Percentiles rank a stretch among this genome's conserved stretches.
phyloP scores from a whole-genome alignment of 1,284 basidiomycete species.

The Inonotus obliquus region DNA sequence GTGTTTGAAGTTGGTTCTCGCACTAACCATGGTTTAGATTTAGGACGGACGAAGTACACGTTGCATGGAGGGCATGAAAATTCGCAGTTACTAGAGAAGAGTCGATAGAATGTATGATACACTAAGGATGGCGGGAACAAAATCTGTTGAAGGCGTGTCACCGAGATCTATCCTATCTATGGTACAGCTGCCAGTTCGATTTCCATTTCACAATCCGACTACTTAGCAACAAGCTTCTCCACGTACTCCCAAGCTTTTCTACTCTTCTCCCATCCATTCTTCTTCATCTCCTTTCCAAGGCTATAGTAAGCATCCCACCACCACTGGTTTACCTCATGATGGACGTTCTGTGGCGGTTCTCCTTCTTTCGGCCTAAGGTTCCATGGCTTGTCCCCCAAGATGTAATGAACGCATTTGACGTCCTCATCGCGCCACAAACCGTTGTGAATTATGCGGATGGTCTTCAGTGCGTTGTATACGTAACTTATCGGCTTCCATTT shows the following conservation, averaged over 20 bases:
- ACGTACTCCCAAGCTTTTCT: conserved; percentile 18
- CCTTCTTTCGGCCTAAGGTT: conserved; percentile 35
- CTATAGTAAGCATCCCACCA: conserved; percentile 64
- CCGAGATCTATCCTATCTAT: not conserved
- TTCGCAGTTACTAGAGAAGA: not conserved
- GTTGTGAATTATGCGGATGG: conserved; percentile 63
- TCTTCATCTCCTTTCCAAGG: conserved; percentile 44
- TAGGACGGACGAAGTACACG: conserved; percentile 87
- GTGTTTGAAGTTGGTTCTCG: conserved; percentile 6
- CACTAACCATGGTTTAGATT: conserved; percentile 49
- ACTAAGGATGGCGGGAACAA: not conserved
- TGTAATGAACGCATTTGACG: conserved; percentile 73
- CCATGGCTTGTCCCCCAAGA: conserved; percentile 77
- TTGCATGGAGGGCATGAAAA: conserved; percentile 70
- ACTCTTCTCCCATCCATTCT: conserved; percentile 49
- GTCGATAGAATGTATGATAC: not conserved
- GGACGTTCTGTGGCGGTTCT: conserved; percentile 33
- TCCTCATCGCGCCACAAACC: conserved; percentile 75
- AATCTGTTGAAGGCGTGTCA: not conserved
- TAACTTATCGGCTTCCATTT: conserved; percentile 73
- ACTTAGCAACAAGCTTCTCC: conserved; percentile 1
- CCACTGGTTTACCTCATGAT: conserved; percentile 56
- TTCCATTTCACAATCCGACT: conserved; percentile 1
- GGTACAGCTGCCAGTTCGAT: not conserved
- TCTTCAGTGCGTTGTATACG: conserved; percentile 86